Evolutionary conservation across 1,284 basidiomycete genomes (phyloP).

Genomic region (Tilletia indica): DNA sequence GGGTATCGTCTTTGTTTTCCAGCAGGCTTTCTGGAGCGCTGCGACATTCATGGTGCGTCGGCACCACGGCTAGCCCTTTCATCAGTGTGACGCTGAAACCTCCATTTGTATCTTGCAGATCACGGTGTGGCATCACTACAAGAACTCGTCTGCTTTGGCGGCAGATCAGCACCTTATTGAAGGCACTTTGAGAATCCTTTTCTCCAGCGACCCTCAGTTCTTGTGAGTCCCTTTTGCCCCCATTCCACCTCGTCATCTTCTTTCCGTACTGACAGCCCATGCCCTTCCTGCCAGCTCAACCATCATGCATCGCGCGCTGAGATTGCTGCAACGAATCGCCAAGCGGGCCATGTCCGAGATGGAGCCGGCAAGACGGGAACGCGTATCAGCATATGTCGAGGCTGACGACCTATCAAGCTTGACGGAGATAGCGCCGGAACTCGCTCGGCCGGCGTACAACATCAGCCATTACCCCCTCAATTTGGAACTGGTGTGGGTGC

Average conservation of each 20-base stretch:
- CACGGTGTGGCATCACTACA: constrained; percentile 47
- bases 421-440: not conserved
- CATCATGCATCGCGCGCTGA: not conserved
- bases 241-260: too few species aligned
- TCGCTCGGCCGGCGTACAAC: not conserved
- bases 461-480: not conserved
- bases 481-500: not conserved
- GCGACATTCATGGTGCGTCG: constrained; percentile 39
- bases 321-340: not conserved
- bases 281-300: not conserved
- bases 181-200: constrained; percentile 39
- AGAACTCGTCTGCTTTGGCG: constrained; percentile 29
- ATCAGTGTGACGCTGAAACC: not conserved
- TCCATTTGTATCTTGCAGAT: constrained; percentile 21
- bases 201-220: constrained; percentile 36
- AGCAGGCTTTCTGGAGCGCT: constrained; percentile 45
- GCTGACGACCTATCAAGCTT: not conserved
- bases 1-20: constrained; percentile 41
- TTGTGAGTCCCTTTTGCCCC: constrained; percentile 16
- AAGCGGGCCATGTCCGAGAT: not conserved
- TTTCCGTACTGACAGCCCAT: too few species aligned
- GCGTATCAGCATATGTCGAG: not conserved
- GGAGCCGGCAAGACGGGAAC: not conserved
- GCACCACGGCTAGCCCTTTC: too few species aligned
- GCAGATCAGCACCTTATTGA: constrained; percentile 43